A percentile compares a stretch with the other conserved stretches of the same genome.
Conservation (phyloP, 2,329 filamentous ascomycete genomes). For the Colletotrichum shisoi region DNA sequence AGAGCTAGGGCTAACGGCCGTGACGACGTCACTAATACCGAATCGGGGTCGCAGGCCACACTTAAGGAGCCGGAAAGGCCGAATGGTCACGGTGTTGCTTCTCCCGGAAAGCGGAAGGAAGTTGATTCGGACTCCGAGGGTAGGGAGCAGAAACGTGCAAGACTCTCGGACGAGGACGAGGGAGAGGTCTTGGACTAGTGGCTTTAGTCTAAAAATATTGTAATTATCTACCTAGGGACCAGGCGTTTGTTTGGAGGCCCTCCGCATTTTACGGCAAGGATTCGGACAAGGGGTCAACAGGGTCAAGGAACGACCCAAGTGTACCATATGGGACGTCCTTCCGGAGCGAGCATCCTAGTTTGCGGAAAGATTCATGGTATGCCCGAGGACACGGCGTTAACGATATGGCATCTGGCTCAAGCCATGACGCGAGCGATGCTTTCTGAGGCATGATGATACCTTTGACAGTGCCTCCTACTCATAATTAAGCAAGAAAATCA, state of each 20-base stretch:
- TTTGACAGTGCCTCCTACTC: conserved; percentile 14
- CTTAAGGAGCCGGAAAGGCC: conserved; percentile 41
- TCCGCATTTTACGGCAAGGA: conserved; percentile 11
- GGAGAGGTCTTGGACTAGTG: conserved; percentile 51
- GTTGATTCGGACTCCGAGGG: conserved; percentile 50
- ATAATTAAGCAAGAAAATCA: conserved; percentile 16
- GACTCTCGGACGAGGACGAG: conserved; percentile 57
- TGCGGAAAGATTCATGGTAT: conserved; percentile 5
- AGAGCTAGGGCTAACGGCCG: conserved; percentile 51
- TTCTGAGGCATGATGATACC: conserved; percentile 18
- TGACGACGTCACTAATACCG: conserved; percentile 47
- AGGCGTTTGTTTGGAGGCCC: conserved; percentile 31
- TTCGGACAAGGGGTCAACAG: background rate
- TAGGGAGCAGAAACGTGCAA: conserved; percentile 55
- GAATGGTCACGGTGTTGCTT: conserved; percentile 47
- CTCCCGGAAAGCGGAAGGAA: conserved; percentile 56
- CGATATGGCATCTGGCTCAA: conserved; percentile 6
- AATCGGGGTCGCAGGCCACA: conserved; percentile 51
- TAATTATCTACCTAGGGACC: conserved; percentile 31
- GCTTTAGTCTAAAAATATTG: conserved; percentile 15
- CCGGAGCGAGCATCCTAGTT: background rate
- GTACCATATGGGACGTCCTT: conserved; percentile 21
- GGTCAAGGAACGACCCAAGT: conserved; percentile 13
- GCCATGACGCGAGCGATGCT: conserved; percentile 28
- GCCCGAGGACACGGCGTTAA: conserved; percentile 27